Conservation (phyloP, 371 early-diverging fungal species). For the Phascolomyces articulosus region DNA sequence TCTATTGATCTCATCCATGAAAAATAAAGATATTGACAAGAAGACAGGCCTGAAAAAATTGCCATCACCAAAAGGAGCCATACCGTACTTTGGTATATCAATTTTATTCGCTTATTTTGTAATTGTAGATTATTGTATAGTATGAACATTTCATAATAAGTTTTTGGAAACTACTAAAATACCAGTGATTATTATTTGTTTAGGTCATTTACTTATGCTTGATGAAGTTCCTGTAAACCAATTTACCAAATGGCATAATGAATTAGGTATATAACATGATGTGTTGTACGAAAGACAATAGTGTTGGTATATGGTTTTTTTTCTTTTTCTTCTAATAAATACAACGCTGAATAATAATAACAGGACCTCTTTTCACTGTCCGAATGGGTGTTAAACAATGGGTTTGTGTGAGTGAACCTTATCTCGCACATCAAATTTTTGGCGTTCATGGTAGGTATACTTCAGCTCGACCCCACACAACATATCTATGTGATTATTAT, state of each 20-base stretch:
- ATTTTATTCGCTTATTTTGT: no score
- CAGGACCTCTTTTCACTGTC: constrained; percentile 18
- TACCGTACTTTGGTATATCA: constrained; percentile 18
- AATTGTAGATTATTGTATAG: no score
- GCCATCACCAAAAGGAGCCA: neutral
- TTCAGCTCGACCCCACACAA: constrained; percentile 16
- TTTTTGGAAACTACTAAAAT: no score
- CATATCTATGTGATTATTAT: constrained; percentile 13
- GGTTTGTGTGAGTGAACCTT: constrained; percentile 22
- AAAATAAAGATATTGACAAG: no score
- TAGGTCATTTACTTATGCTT: constrained; percentile 22
- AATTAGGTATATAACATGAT: constrained; percentile 1
- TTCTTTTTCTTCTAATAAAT: no score
- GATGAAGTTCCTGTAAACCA: constrained; percentile 11
- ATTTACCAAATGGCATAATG: constrained; percentile 20
- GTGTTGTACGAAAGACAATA: no score
- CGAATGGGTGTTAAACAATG: constrained; percentile 22
- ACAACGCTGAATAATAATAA: no score
- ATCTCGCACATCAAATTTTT: constrained; percentile 25
- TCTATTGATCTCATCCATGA: no score
- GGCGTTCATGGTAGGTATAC: constrained; percentile 16
- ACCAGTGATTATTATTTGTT: no score
- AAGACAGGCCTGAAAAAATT: no score
- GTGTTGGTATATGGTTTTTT: no score
- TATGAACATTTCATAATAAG: no score